Evolutionary conservation across 768 basidiomycete species (phyloP).

Genomic region (Hericium alpestre): DNA sequence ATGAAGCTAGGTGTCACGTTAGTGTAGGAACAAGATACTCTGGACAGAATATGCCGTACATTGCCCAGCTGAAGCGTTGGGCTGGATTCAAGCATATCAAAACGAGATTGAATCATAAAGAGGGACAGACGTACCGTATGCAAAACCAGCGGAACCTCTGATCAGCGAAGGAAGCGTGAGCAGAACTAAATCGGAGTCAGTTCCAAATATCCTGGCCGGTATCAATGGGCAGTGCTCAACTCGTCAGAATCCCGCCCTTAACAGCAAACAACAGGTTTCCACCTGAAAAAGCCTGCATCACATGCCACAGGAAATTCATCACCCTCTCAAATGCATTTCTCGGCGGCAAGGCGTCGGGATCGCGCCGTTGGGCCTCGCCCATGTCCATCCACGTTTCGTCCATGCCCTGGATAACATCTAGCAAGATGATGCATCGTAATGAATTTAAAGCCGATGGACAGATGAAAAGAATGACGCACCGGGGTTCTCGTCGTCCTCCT

Average conservation of each 20-base stretch:
- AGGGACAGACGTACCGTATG: conserved; percentile 36
- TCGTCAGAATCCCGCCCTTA: conserved; percentile 58
- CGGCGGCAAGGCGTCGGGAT: conserved; percentile 70
- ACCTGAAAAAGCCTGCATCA: conserved; percentile 29
- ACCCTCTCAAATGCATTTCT: conserved; percentile 43
- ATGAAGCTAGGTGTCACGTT: conserved; percentile 39
- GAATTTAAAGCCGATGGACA: not conserved
- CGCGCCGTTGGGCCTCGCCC: conserved; percentile 44
- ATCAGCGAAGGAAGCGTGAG: conserved; percentile 53
- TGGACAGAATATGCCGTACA: conserved; percentile 30
- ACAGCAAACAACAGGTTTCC: conserved; percentile 62
- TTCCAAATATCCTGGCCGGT: not conserved
- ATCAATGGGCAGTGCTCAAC: conserved; percentile 18
- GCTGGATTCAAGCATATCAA: conserved; percentile 22
- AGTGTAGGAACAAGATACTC: not conserved
- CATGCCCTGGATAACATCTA: conserved; percentile 50
- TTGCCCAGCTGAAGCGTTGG: conserved; percentile 60
- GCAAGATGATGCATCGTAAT: not conserved
- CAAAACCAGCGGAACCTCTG: conserved; percentile 41
- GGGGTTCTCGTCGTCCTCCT: conserved; percentile 62
- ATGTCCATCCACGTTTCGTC: conserved; percentile 37
- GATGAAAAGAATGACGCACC: conserved; percentile 18
- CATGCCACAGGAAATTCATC: conserved; percentile 35
- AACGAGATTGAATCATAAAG: not conserved
- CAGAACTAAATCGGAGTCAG: conserved; percentile 28